Base-by-base conservation (phyloP, 2,329 filamentous ascomycete species). In the Nemania sp. region DNA sequence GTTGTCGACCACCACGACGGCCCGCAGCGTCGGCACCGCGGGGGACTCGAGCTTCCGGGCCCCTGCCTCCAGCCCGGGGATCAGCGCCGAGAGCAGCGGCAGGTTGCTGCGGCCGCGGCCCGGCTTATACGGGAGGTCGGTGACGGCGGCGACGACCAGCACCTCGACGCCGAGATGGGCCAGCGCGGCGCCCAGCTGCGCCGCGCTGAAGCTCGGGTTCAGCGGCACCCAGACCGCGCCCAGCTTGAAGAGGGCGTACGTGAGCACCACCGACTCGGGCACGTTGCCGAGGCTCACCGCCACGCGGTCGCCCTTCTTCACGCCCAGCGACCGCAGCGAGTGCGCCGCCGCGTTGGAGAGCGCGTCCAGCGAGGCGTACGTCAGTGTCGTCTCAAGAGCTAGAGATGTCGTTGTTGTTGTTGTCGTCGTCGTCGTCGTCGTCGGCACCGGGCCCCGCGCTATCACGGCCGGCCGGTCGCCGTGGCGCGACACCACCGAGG, bases 221-320 rank as follows among this genome's bases (percentile, higher is more conserved):
- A 98, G 78, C 0, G 94, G 95, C n/a, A 96, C 93, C 64, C 98
- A 80, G 52, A 98, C 86, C 21, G 91, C 94, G n/a, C 95, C 95
- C 10, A 98, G 83, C 76, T 98, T 98, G 80, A 94, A 97, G 56
- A 95, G 75, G 0, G 93, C 93, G 76, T 98, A 98, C 5, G 90
- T 94, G 18, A 95, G 83, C 51, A 89, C 88, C 2, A 91, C 91
- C 73, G 91, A 94, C 75, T 97, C 92, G 67, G 89, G 80, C 43
- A 87, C 88, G 75, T 97, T 98, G 15, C 94, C 94, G 53, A 97
- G 78, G 62, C 89, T 94, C 25, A 97, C 87, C 13, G 91, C 93
- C 11, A 98, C 90, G 34, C 92, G 84, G 72, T 96, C 89, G 5
- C 92, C 92, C 71, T 93, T 96, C 62, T 78, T 81, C 1, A 97